Percentiles rank a stretch among this genome's conserved stretches.
Evolutionary conservation across 208 protist genomes (phyloP).

Genomic region (Acanthamoeba sp.): DNA sequence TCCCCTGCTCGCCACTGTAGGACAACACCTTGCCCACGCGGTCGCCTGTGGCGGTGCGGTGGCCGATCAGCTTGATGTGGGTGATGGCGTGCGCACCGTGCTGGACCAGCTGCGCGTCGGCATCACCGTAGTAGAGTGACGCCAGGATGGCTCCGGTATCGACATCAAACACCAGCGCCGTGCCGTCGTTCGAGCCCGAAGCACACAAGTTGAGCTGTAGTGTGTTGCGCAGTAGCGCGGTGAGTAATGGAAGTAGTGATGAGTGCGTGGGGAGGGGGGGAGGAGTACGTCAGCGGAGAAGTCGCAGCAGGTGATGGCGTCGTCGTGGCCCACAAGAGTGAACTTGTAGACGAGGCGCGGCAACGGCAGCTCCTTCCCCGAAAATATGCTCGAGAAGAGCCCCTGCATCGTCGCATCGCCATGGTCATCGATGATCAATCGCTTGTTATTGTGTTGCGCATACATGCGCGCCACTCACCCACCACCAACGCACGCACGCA

Average conservation of each 20-base stretch:
- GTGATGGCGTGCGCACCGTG: conserved; percentile 31
- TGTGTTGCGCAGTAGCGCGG: not conserved
- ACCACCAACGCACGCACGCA: not conserved
- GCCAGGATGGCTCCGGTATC: conserved; percentile 34
- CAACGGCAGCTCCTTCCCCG: conserved; percentile 13
- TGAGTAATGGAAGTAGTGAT: not conserved
- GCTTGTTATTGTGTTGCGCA: too few species aligned
- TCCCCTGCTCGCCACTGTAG: conserved; percentile 52
- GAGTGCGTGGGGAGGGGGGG: not conserved
- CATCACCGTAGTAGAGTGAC: conserved; percentile 25
- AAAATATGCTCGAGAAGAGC: conserved; percentile 65
- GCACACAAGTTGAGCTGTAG: conserved; percentile 30
- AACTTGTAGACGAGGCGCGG: conserved; percentile 61
- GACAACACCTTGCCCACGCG: conserved; percentile 64
- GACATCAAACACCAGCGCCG: conserved; percentile 37
- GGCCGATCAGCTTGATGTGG: conserved; percentile 61
- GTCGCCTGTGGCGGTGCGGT: conserved; percentile 13
- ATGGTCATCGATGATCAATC: too few species aligned
- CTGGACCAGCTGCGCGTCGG: not conserved
- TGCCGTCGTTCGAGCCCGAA: conserved; percentile 54
- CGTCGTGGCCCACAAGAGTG: conserved; percentile 67
- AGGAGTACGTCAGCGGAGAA: not conserved
- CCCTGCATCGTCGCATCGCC: not conserved
- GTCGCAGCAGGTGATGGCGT: conserved; percentile 63
- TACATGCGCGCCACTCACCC: too few species aligned